Evolutionary conservation across 1,139 yeast species (phyloP), one percentile per base, ranked within the genome.

Genomic region (Tardiomyces depauwii): DNA sequence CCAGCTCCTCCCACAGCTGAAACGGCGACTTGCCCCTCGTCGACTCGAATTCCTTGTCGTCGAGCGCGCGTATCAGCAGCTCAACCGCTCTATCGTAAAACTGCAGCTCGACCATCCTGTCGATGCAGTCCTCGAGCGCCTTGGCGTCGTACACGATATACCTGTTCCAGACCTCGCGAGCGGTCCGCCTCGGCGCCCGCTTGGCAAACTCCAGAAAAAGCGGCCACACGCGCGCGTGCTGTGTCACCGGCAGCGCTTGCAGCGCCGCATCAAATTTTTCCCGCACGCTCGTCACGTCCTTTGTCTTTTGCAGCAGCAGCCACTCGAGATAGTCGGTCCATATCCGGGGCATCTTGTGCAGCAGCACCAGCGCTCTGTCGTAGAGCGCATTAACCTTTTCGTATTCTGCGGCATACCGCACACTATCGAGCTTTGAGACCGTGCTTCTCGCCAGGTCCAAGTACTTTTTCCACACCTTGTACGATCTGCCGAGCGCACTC

Each of bases 141-240:
- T 57, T 57, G 0, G 72, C 71, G 23, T 62, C 55, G 50, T 67
- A 73, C 38, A 66, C 66, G 30, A 74, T 58, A 55, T 73, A 74
- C 50, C 80, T 64, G 47, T 59, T 52, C 65, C 76, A 76, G 3
- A 80, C 60, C 19, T 53, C 44, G 38, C 66, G 62, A 14, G 70
- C 73, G 0, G 78, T 70, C 1, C 76, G 77, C 18, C 72, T 63
- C 25, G 25, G 25, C 0, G 54, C 51, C 38, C 53, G 52, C 10
- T 47, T 68, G 1, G 82, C 84, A 65, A 77, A 80, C 28, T 64
- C 55, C 21, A 80, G 55, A 55, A 72, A 80, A 25, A 70, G 46
- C 0, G 74, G 73, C 95, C 95, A 87, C 2, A 86, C 64, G 21
- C 65, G 54, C 7, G 62, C 62, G 58, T 84, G 95, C 32, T 75